Evolutionary conservation across 768 basidiomycete genomes (phyloP).

Genomic region (Podaxis pistillaris): DNA sequence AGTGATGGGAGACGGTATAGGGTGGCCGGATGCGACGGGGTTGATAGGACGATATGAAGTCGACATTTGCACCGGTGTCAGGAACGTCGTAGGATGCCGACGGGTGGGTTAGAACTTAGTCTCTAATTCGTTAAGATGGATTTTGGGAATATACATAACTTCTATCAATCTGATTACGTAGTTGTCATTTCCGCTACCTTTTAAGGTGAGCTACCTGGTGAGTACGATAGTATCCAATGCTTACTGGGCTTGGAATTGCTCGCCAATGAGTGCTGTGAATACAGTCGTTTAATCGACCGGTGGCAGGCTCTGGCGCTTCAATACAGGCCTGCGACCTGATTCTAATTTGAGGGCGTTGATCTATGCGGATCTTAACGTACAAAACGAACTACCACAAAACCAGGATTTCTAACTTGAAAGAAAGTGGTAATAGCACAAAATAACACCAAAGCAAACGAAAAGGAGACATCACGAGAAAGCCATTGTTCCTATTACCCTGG

Average conservation of each 20-base stretch:
- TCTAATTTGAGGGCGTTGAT: neutral
- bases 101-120: neutral
- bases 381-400: neutral
- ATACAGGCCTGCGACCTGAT: neutral
- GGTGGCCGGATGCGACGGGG: slow-evolving; percentile 12
- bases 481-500: slow-evolving; percentile 11
- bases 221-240: too few species aligned
- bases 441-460: neutral
- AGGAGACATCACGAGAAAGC: neutral
- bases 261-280: too few species aligned
- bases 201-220: too few species aligned
- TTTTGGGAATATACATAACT: neutral
- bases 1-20: slow-evolving; percentile 43
- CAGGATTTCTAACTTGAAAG: neutral
- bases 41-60: slow-evolving; percentile 20
- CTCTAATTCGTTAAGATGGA: neutral
- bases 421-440: neutral
- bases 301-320: too few species aligned
- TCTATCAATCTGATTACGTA: neutral
- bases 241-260: too few species aligned
- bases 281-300: too few species aligned
- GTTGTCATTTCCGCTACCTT: neutral
- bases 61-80: slow-evolving; percentile 21
- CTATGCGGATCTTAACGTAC: neutral
- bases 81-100: neutral